These are phyloP conservation scores for Saccharomyces hybrid DNA, from an alignment of 1,139 yeast genomes.

Conservation along the genomic window DNA sequence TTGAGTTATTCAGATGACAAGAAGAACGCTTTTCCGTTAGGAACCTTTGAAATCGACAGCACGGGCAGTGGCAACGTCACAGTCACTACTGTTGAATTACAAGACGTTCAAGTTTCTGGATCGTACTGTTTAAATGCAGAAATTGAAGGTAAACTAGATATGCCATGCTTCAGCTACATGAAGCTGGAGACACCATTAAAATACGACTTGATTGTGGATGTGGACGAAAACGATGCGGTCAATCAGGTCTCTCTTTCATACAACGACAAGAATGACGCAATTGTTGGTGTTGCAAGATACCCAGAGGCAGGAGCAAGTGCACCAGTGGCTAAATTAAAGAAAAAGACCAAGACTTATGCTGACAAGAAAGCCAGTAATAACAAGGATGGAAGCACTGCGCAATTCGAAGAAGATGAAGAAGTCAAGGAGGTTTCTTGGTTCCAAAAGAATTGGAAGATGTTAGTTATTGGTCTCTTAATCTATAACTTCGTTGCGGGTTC, in stretches of 20 bases:
- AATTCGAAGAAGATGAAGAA: slow-evolving; percentile 16
- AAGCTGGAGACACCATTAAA: neutral
- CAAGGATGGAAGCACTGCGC: slow-evolving; percentile 16
- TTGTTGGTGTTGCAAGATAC: slow-evolving; percentile 10
- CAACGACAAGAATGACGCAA: slow-evolving; percentile 13
- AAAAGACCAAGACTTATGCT: slow-evolving; percentile 28
- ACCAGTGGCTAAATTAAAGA: slow-evolving; percentile 21
- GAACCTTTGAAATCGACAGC: neutral
- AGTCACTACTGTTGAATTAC: neutral
- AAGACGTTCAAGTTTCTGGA: neutral
- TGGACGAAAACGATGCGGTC: slow-evolving; percentile 9
- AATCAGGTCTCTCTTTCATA: slow-evolving; percentile 11
- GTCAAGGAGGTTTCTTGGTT: slow-evolving; percentile 22
- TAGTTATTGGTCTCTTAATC: slow-evolving; percentile 23
- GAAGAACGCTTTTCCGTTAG: neutral
- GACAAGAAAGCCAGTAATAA: slow-evolving; percentile 20
- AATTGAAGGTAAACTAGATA: neutral
- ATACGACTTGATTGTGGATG: slow-evolving; percentile 7
- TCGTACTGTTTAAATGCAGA: slow-evolving; percentile 2
- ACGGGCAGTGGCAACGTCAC: neutral
- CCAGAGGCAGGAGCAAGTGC: slow-evolving; percentile 21
- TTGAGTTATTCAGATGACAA: neutral
- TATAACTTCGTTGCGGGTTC: slow-evolving; percentile 14
- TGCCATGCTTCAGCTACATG: slow-evolving; percentile 5
- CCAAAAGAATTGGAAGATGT: slow-evolving; percentile 28